Base-by-base conservation (phyloP, 768 basidiomycete species). In the Amanita phalloides region DNA sequence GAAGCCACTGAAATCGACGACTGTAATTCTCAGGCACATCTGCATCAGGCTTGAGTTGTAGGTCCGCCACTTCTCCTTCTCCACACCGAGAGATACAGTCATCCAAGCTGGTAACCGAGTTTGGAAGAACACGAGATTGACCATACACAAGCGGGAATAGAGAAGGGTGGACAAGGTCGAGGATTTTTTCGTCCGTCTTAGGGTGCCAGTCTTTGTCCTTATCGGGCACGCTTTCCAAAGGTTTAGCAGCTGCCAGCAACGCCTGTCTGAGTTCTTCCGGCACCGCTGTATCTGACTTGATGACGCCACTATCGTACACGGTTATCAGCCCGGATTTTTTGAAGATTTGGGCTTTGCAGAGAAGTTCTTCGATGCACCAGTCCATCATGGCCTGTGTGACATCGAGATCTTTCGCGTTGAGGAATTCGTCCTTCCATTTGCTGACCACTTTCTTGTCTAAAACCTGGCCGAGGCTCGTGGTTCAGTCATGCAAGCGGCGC, bases 231-330 rank as follows among this genome's bases (percentile, higher is more conserved):
- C 36, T 13, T 45, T 51, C 50, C 9, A 51, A 30, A 13, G 48
- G 46, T 30, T 47, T 14, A 13, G 35, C 46, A 23, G 46, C 46
- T 30, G 25, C 30, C 8, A 28, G 26, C 5, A 47, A 32, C 7
- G 46, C 30, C 38, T 41, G 33, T 17, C 39, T 23, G 25, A 51
- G 17, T 3, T 36, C 42, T 25, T 44, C 14, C 20, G 50, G 53
- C 26, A 70, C 53, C 25, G 67, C 64, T n/a, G 45, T 49, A 54
- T 70, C 68, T 7, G 66, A 68, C 51, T 63, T 60, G 44, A 60
- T 57, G n/a, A 60, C 56, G 37, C 59, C 55, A 3, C 57, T 57
- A 26, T 55, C 51, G 45, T 44, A 51, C 7, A 45, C 50, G 4
- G 32, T 45, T 7, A 51, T 20, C 33, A 36, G 35, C 2, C 50